Evolutionary conservation across 2,329 filamentous ascomycete genomes (phyloP).

Genomic region (Hypoxylon sp.): DNA sequence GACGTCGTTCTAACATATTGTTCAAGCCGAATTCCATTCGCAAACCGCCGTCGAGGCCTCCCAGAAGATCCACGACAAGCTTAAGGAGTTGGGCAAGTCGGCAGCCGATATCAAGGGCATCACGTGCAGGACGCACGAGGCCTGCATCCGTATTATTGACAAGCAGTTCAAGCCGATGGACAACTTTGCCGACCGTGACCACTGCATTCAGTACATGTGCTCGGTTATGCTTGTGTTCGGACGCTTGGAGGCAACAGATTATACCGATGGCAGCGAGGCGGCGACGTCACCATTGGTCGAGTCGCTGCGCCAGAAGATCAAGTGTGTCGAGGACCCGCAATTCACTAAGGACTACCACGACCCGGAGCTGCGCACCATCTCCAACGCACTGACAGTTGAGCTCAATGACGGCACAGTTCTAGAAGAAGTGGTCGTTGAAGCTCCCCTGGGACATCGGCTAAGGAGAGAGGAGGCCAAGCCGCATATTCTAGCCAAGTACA

Average conservation of each 20-base stretch:
- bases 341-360: conserved; percentile 98
- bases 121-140: conserved; percentile 96
- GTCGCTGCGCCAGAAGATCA: conserved; percentile 91
- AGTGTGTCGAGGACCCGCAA: conserved; percentile 94
- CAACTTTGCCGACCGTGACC: conserved; percentile 99
- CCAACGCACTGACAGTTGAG: conserved; percentile 94
- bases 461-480: conserved; percentile 97
- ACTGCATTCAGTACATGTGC: conserved; percentile 99
- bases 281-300: conserved; percentile 91
- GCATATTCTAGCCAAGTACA: conserved; percentile 94
- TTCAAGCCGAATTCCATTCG: conserved; percentile 90
- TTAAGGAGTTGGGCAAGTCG: conserved; percentile 87
- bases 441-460: conserved; percentile 90
- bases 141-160: conserved; percentile 98
- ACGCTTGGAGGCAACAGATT: conserved; percentile 92
- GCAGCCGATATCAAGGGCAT: conserved; percentile 93
- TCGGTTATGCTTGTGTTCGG: conserved; percentile 95
- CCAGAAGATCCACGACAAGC: conserved; percentile 85
- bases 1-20: background rate
- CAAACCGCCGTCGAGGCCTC: conserved; percentile 98
- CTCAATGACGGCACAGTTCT: conserved; percentile 94
- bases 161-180: conserved; percentile 99
- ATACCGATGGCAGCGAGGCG: conserved; percentile 91
- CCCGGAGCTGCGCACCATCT: conserved; percentile 92
- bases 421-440: conserved; percentile 91